These are phyloP conservation scores for Penicillium flavigenum DNA, from an alignment of 495 filamentous ascomycete genomes.

Conservation along the genomic window DNA sequence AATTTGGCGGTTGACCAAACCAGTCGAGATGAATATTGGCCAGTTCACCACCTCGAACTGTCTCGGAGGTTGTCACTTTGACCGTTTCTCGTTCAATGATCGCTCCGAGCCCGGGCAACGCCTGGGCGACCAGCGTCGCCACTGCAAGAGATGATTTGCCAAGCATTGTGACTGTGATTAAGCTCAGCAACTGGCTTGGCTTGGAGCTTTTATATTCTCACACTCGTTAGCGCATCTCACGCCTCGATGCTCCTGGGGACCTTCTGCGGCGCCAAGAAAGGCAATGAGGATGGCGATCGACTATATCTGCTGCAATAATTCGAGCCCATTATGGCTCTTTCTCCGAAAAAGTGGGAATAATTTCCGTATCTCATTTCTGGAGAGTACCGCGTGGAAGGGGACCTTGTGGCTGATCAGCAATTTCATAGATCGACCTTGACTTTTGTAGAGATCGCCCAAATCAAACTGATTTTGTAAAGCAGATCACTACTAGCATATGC, in stretches of 20 bases:
- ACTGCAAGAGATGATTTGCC: slow-evolving; percentile 5
- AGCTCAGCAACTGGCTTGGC: neutral
- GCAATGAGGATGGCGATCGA: slow-evolving; percentile 1
- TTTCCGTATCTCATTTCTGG: neutral
- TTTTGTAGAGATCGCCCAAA: neutral
- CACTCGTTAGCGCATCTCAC: neutral
- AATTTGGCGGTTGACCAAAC: neutral
- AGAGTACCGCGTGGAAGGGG: slow-evolving; percentile 9
- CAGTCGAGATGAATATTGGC: slow-evolving; percentile 16
- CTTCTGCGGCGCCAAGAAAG: slow-evolving; percentile 9
- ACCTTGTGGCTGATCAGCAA: slow-evolving; percentile 1
- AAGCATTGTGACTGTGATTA: neutral
- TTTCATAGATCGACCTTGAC: neutral
- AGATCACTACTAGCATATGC: no score
- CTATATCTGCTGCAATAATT: neutral
- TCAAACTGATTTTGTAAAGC: no score
- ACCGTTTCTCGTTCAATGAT: slow-evolving; percentile 1
- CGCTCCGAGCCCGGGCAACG: slow-evolving; percentile 8
- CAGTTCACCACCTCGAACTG: slow-evolving; percentile 9
- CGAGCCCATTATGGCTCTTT: neutral
- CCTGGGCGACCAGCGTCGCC: slow-evolving; percentile 5
- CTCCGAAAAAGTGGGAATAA: neutral
- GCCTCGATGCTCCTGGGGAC: neutral
- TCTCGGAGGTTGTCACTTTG: slow-evolving; percentile 9
- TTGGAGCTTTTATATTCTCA: neutral